phyloP scores from a whole-genome alignment of 2,329 filamentous ascomycete genomes.

The Penicillium decumbens region DNA sequence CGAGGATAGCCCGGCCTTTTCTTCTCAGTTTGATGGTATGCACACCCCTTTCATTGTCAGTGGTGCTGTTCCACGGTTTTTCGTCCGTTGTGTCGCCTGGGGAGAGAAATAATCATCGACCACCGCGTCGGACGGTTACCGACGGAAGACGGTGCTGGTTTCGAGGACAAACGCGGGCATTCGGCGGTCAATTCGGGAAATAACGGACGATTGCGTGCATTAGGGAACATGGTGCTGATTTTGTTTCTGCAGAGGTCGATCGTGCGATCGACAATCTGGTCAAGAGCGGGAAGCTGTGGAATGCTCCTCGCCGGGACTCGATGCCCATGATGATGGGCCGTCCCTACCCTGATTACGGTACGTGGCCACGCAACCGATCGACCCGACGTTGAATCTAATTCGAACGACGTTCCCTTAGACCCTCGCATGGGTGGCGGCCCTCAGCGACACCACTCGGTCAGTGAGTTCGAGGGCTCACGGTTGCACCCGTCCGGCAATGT shows the following conservation, averaged over 20 bases:
- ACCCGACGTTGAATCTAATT: conserved; percentile 23
- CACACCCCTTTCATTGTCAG: conserved; percentile 2
- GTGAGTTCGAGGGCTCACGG: conserved; percentile 74
- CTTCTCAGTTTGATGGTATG: conserved; percentile 85
- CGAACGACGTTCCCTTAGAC: conserved; percentile 49
- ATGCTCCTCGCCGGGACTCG: conserved; percentile 71
- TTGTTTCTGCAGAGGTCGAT: conserved; percentile 69
- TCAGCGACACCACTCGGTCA: conserved; percentile 75
- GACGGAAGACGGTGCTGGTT: neutral
- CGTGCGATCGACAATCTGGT: conserved; percentile 90
- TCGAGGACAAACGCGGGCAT: neutral
- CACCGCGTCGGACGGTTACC: neutral
- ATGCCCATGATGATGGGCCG: conserved; percentile 60
- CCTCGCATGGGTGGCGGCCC: conserved; percentile 62
- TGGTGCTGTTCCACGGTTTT: neutral
- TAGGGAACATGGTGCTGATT: conserved; percentile 22
- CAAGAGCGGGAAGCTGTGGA: conserved; percentile 93
- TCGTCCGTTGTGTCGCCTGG: neutral
- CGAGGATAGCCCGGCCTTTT: conserved; percentile 74
- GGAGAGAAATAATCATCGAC: neutral
- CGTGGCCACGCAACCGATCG: conserved; percentile 33
- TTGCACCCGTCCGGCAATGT: conserved; percentile 71
- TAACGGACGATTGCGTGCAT: neutral
- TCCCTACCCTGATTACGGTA: conserved; percentile 59
- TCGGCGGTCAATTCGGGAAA: neutral